phyloP scores from a whole-genome alignment of 2,329 filamentous ascomycete species.

The Aspergillus puulaauensis region DNA sequence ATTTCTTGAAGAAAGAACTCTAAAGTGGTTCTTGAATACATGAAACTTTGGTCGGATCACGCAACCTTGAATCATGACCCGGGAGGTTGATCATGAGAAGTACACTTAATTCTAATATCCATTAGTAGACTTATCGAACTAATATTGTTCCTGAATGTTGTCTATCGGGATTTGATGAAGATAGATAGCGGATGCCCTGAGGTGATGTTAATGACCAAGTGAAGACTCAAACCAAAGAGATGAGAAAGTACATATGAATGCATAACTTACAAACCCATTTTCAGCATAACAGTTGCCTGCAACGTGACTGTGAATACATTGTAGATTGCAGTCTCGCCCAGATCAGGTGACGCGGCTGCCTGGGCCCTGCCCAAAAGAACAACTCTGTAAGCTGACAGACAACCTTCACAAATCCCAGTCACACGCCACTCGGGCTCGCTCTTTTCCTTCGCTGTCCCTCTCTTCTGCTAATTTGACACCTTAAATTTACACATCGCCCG shows the following conservation, averaged over 20 bases:
- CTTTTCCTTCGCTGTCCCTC: neutral
- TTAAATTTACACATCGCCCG: neutral
- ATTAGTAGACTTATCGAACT: too few species aligned
- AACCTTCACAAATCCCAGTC: neutral
- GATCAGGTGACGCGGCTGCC: constrained; percentile 3
- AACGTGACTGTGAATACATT: neutral
- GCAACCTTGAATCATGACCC: too few species aligned
- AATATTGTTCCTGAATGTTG: too few species aligned
- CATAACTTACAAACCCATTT: too few species aligned
- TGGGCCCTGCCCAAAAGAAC: neutral
- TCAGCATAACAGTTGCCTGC: neutral
- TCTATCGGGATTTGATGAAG: too few species aligned
- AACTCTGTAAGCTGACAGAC: neutral
- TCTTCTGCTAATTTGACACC: neutral
- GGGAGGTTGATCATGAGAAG: too few species aligned
- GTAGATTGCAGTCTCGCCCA: neutral
- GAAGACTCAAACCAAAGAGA: too few species aligned
- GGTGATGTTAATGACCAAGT: too few species aligned
- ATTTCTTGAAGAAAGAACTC: constrained; percentile 66
- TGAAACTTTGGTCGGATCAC: too few species aligned
- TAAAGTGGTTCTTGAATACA: constrained; percentile 25
- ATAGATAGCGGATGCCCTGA: too few species aligned
- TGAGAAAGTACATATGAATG: too few species aligned
- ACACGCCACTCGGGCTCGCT: neutral
- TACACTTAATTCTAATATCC: too few species aligned